Percentiles rank a stretch among this genome's conserved stretches.
phyloP scores from a whole-genome alignment of 2,329 filamentous ascomycete genomes.

The Fonsecaea monophora region DNA sequence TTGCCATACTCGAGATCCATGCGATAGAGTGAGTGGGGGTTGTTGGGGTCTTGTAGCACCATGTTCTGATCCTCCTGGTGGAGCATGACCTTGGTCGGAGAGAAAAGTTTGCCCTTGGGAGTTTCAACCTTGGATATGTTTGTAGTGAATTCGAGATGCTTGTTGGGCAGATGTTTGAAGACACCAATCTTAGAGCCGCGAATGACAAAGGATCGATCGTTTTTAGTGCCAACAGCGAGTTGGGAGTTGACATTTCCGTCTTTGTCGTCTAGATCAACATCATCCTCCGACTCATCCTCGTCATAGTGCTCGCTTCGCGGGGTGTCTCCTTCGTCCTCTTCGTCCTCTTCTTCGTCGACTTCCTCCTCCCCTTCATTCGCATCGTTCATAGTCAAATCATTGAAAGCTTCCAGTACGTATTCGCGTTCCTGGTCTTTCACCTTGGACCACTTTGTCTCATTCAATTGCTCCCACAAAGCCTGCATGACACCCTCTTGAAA shows the following conservation, averaged over 20 bases:
- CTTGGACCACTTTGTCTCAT: slow-evolving; percentile 92
- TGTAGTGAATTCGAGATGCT: slow-evolving; percentile 92
- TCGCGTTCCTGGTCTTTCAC: slow-evolving; percentile 90
- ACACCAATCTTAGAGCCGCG: slow-evolving; percentile 98
- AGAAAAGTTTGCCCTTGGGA: slow-evolving; percentile 83
- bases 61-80: slow-evolving; percentile 89
- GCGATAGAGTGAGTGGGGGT: slow-evolving; percentile 89
- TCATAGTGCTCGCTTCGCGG: slow-evolving; percentile 76
- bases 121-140: slow-evolving; percentile 97
- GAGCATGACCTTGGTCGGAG: slow-evolving; percentile 95
- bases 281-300: slow-evolving; percentile 79
- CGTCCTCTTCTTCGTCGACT: slow-evolving; percentile 63
- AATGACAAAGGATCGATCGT: slow-evolving; percentile 95
- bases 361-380: slow-evolving; percentile 63
- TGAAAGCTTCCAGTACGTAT: slow-evolving; percentile 94
- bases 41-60: slow-evolving; percentile 80
- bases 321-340: slow-evolving; percentile 68
- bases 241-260: slow-evolving; percentile 91
- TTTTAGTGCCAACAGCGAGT: slow-evolving; percentile 94
- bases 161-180: slow-evolving; percentile 93
- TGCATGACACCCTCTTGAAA: slow-evolving; percentile 96
- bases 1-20: slow-evolving; percentile 99
- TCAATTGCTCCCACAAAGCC: slow-evolving; percentile 94
- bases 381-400: slow-evolving; percentile 92
- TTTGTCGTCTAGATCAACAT: slow-evolving; percentile 69